Conservation (phyloP, 2,329 filamentous ascomycete species). For the Calonectria crousiana region DNA sequence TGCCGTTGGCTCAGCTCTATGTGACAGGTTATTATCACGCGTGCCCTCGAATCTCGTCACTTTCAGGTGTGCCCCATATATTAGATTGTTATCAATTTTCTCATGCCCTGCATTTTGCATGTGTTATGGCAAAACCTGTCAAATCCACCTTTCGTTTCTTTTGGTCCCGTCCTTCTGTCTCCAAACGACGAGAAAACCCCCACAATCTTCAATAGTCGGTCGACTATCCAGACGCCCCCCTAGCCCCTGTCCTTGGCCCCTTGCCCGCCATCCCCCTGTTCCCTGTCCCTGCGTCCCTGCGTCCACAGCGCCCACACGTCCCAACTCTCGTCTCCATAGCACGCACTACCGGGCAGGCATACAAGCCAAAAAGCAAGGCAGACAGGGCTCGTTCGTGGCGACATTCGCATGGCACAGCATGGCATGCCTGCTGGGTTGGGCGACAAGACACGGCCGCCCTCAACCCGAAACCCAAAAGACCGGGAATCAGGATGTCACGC, state of each 20-base stretch:
- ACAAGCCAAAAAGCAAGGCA: neutral
- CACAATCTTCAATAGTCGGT: neutral
- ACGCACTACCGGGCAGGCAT: neutral
- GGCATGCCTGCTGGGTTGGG: neutral
- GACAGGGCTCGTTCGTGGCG: slow-evolving; percentile 4
- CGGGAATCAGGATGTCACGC: slow-evolving; percentile 4
- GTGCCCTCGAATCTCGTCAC: neutral
- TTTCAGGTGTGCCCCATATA: neutral
- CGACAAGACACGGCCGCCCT: slow-evolving; percentile 5
- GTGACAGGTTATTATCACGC: neutral
- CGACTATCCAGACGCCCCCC: slow-evolving; percentile 1
- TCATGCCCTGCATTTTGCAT: neutral
- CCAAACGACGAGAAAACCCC: neutral
- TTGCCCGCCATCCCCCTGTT: neutral
- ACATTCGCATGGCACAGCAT: neutral
- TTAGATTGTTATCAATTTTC: neutral
- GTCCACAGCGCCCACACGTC: slow-evolving; percentile 4
- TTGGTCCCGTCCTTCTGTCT: neutral
- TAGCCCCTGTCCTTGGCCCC: neutral
- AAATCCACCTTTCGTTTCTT: neutral
- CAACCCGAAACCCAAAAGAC: slow-evolving; percentile 21
- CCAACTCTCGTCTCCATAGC: slow-evolving; percentile 5
- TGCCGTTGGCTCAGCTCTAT: neutral
- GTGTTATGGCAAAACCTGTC: neutral
- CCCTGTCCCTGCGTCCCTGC: slow-evolving; percentile 1